Conservation (phyloP, 495 filamentous ascomycete species). For the Platismatia glauca region DNA sequence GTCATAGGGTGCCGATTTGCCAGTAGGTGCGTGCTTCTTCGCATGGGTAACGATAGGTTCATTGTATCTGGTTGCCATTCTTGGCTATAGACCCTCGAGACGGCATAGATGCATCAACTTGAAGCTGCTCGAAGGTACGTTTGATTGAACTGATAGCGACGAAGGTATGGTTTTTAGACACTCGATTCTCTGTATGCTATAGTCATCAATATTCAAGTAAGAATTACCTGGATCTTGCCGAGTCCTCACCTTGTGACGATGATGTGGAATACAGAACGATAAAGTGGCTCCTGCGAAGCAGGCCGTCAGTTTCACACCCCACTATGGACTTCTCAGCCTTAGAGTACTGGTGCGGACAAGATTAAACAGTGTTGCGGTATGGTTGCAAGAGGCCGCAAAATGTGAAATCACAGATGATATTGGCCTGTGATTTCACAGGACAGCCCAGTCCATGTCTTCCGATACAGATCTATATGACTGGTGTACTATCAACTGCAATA, state of each 20-base stretch:
- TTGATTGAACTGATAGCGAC: no score
- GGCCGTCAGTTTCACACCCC: not conserved
- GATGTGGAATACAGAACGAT: not conserved
- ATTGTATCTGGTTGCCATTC: not conserved
- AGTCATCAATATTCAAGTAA: no score
- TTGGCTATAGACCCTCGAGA: not conserved
- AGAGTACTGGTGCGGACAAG: not conserved
- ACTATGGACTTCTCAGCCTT: not conserved
- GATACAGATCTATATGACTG: not conserved
- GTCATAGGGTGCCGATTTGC: not conserved
- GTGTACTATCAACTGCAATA: not conserved
- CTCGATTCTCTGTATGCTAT: no score
- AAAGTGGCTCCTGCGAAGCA: not conserved
- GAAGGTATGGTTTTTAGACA: no score
- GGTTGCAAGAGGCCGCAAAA: not conserved
- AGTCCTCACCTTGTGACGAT: not conserved
- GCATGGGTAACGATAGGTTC: not conserved
- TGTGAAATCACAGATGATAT: not conserved
- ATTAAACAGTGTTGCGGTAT: not conserved
- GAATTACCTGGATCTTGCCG: not conserved
- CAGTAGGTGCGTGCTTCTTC: not conserved
- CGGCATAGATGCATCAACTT: no score
- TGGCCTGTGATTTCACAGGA: not conserved
- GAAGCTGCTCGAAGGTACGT: no score
- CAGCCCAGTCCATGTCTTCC: not conserved